Evolutionary conservation across 192 early-diverging fungal genomes (phyloP).

Genomic region (Coemansia interrupta): DNA sequence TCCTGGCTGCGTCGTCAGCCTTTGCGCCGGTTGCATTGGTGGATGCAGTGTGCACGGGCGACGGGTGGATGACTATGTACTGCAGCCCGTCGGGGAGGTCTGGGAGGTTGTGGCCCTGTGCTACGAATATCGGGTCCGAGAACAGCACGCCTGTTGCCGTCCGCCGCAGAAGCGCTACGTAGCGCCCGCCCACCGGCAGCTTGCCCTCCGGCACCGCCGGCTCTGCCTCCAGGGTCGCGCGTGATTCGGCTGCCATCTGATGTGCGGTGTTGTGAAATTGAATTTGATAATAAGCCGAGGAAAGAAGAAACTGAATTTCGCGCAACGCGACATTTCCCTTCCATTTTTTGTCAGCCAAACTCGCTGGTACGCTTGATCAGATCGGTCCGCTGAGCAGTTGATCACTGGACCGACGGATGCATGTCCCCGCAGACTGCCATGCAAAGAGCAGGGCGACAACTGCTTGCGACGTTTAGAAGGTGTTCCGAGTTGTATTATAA

Average conservation of each 20-base stretch:
- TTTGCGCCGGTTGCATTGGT: background rate
- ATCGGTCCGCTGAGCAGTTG: too few relatives aligned
- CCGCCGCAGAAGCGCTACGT: slow-evolving; percentile 42
- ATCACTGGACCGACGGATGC: background rate
- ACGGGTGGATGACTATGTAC: slow-evolving; percentile 46
- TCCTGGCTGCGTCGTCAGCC: background rate
- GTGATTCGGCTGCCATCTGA: background rate
- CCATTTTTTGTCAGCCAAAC: too few relatives aligned
- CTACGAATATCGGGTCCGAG: slow-evolving; percentile 41
- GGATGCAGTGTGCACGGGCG: background rate
- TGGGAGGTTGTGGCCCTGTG: slow-evolving; percentile 24
- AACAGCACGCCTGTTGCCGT: slow-evolving; percentile 36
- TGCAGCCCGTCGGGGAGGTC: slow-evolving; percentile 45
- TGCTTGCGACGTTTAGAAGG: too few relatives aligned
- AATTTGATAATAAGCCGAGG: too few relatives aligned
- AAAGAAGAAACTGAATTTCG: too few relatives aligned
- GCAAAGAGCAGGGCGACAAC: background rate
- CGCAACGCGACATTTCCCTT: too few relatives aligned
- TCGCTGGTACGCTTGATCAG: too few relatives aligned
- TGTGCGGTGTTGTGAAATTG: background rate
- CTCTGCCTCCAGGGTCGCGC: background rate
- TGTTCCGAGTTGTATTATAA: too few relatives aligned
- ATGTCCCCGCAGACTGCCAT: background rate
- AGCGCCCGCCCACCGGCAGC: slow-evolving; percentile 30
- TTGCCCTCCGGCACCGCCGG: background rate